Conservation (phyloP, 2,329 filamentous ascomycete genomes). For the Sordariomycetes sp. region DNA sequence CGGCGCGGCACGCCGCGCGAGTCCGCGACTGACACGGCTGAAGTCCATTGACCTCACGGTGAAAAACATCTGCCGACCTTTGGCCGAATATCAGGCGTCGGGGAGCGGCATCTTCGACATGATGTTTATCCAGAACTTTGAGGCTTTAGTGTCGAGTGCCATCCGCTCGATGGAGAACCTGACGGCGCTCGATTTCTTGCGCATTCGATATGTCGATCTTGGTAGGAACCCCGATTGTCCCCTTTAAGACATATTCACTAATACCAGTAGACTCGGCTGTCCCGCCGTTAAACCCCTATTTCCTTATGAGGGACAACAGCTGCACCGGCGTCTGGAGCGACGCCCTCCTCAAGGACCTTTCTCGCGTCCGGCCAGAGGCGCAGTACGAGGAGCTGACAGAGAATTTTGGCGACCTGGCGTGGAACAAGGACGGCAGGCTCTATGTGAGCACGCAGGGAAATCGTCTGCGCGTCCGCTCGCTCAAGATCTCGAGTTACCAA, state of each 20-base stretch:
- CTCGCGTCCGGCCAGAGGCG: constrained; percentile 41
- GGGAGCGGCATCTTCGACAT: constrained; percentile 60
- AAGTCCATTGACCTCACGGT: constrained; percentile 59
- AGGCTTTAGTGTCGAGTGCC: constrained; percentile 50
- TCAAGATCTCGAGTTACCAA: constrained; percentile 45
- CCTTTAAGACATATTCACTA: neutral
- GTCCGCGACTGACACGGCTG: constrained; percentile 35
- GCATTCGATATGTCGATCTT: constrained; percentile 64
- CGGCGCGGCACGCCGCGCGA: constrained; percentile 32
- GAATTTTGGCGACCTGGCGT: constrained; percentile 45
- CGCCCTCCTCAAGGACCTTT: constrained; percentile 47
- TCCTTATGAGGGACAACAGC: constrained; percentile 44
- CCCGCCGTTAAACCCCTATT: constrained; percentile 61
- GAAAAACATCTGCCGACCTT: constrained; percentile 57
- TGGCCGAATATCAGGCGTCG: constrained; percentile 42
- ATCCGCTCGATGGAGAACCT: constrained; percentile 47
- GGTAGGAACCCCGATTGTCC: constrained; percentile 25
- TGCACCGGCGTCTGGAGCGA: constrained; percentile 65
- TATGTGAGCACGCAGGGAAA: constrained; percentile 24
- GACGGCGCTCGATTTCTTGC: constrained; percentile 45
- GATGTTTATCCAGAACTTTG: constrained; percentile 59
- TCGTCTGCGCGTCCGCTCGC: constrained; percentile 31
- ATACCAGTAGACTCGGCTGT: constrained; percentile 46
- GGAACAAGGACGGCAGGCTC: constrained; percentile 45
- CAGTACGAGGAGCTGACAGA: constrained; percentile 50